A percentile compares a stretch with the other conserved stretches of the same genome.
Conservation (phyloP, 495 filamentous ascomycete species). For the Daldinia bambusicola region DNA sequence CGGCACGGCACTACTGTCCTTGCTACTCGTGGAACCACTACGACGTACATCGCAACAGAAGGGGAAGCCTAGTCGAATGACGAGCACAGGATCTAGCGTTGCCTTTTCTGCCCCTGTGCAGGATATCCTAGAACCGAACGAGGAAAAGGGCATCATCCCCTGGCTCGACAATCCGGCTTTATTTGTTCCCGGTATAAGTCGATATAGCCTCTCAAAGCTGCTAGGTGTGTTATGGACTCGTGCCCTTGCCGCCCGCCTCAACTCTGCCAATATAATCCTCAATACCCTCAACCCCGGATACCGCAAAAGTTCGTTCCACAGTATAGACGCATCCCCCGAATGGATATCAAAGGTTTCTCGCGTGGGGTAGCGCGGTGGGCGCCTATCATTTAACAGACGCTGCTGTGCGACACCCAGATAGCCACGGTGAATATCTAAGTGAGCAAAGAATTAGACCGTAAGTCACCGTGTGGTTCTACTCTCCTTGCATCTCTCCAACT, state of each 20-base stretch:
- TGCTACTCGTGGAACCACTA: slow-evolving; percentile 39
- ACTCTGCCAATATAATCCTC: slow-evolving; percentile 57
- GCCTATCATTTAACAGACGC: slow-evolving; percentile 41
- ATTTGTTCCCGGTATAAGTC: slow-evolving; percentile 48
- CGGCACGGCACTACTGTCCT: slow-evolving; percentile 41
- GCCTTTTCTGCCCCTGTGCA: slow-evolving; percentile 44
- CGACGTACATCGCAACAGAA: slow-evolving; percentile 49
- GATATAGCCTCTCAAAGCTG: slow-evolving; percentile 62
- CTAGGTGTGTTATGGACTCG: slow-evolving; percentile 60
- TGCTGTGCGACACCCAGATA: slow-evolving; percentile 35
- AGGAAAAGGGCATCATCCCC: slow-evolving; percentile 49
- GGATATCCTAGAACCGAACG: slow-evolving; percentile 50
- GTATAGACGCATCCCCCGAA: slow-evolving; percentile 48
- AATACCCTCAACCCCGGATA: slow-evolving; percentile 64
- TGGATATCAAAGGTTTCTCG: slow-evolving; percentile 16
- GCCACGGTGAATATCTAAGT: slow-evolving; percentile 41
- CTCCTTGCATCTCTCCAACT: background rate
- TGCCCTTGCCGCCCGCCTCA: slow-evolving; percentile 53
- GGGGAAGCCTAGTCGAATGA: slow-evolving; percentile 51
- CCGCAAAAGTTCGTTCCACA: slow-evolving; percentile 56
- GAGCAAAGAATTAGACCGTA: slow-evolving; percentile 42
- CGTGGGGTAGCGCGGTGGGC: slow-evolving; percentile 29
- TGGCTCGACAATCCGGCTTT: slow-evolving; percentile 57
- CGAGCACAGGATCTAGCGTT: slow-evolving; percentile 54
- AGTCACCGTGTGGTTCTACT: slow-evolving; percentile 4